phyloP scores from a whole-genome alignment of 805 yeast genomes.

The Candida berthetii region DNA sequence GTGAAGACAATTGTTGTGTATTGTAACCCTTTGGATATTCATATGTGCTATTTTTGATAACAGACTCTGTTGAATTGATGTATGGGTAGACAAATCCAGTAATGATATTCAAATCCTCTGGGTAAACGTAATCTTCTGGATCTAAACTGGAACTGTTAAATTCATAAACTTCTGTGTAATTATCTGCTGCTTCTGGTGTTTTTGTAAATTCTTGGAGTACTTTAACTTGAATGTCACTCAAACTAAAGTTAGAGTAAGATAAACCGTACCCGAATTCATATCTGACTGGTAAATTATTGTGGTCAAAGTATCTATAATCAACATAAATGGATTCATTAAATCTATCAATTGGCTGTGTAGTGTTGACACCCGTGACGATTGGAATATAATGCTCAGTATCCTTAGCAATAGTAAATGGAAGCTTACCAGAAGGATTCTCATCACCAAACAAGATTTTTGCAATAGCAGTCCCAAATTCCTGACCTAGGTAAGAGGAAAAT shows the following conservation, averaged over 20 bases:
- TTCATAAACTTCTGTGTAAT: conserved; percentile 31
- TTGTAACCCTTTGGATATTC: conserved; percentile 25
- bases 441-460: conserved; percentile 53
- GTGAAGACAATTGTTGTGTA: conserved; percentile 14
- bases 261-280: conserved; percentile 57
- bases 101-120: conserved; percentile 40
- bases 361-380: conserved; percentile 25
- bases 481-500: conserved; percentile 47
- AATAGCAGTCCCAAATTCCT: conserved; percentile 43
- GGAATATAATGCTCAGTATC: conserved; percentile 38
- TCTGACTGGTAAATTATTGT: conserved; percentile 42
- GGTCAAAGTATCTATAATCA: conserved; percentile 52
- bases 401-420: conserved; percentile 55
- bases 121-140: conserved; percentile 42
- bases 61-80: conserved; percentile 18
- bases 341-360: conserved; percentile 23
- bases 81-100: conserved; percentile 41
- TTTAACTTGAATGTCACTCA: conserved; percentile 26
- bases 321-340: conserved; percentile 27
- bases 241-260: conserved; percentile 38
- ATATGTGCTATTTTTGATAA: conserved; percentile 12
- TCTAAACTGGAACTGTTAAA: conserved; percentile 35
- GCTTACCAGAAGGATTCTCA: conserved; percentile 47
- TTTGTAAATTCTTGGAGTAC: conserved; percentile 32
- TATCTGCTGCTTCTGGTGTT: conserved; percentile 33